These are phyloP conservation scores for Suhomyces guaymorum DNA, from an alignment of 1,139 yeast genomes.

Conservation along the genomic window DNA sequence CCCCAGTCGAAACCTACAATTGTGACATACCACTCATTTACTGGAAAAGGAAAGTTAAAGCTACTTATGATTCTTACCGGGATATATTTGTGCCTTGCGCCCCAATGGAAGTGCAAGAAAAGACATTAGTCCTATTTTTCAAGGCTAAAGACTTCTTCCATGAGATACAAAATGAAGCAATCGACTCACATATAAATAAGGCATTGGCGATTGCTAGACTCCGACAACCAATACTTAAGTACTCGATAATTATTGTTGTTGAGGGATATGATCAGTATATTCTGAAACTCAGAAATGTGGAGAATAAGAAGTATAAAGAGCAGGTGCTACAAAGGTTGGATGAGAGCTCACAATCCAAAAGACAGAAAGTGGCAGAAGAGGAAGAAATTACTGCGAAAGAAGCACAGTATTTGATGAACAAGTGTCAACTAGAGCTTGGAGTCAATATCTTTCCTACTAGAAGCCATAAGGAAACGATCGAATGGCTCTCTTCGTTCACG, in stretches of 20 bases:
- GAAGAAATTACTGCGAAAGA: conserved; percentile 38
- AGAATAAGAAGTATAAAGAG: conserved; percentile 47
- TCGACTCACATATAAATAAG: conserved; percentile 21
- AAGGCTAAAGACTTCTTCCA: conserved; percentile 47
- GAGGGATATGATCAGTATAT: conserved; percentile 51
- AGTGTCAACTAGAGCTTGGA: conserved; percentile 32
- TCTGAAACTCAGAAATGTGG: conserved; percentile 42
- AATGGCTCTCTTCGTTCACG: conserved; percentile 58
- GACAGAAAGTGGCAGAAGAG: conserved; percentile 1
- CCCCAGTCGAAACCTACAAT: conserved; percentile 16
- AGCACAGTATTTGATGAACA: conserved; percentile 31
- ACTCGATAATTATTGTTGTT: conserved; percentile 44
- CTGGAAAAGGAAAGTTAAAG: conserved; percentile 39
- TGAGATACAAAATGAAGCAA: conserved; percentile 29
- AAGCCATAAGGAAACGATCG: conserved; percentile 47
- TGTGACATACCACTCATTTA: conserved; percentile 30
- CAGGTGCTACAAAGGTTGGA: conserved; percentile 34
- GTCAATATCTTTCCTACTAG: conserved; percentile 51
- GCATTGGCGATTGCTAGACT: conserved; percentile 20
- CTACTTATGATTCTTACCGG: conserved; percentile 43
- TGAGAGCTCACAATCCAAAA: conserved; percentile 10
- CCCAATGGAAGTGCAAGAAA: conserved; percentile 42
- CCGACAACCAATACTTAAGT: conserved; percentile 13
- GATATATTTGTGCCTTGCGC: conserved; percentile 59
- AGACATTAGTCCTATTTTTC: conserved; percentile 44